Evolutionary conservation across 2,329 filamentous ascomycete species (phyloP).

Genomic region (Arthrobotrys pseudoclavata): DNA sequence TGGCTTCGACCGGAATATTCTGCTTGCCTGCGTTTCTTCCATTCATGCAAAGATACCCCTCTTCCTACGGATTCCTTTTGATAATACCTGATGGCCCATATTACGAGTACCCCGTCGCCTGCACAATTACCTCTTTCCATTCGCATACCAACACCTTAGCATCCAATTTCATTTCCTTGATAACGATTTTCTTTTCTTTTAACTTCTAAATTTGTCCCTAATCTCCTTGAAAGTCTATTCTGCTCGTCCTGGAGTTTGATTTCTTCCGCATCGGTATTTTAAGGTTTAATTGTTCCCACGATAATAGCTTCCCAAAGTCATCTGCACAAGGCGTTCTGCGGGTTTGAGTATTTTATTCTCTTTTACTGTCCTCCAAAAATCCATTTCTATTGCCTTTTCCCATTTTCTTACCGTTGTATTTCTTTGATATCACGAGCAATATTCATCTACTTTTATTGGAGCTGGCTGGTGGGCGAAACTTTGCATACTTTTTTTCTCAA

Average conservation of each 20-base stretch:
- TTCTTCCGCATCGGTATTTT: slow-evolving; percentile 58
- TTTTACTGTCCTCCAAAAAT: slow-evolving; percentile 37
- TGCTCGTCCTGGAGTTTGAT: slow-evolving; percentile 53
- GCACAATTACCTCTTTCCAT: slow-evolving; percentile 13
- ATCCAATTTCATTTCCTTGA: slow-evolving; percentile 1
- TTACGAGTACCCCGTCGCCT: slow-evolving; percentile 45
- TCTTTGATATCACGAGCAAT: slow-evolving; percentile 7
- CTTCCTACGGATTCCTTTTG: slow-evolving; percentile 55
- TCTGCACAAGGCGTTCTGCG: slow-evolving; percentile 55
- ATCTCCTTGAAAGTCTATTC: slow-evolving; percentile 20
- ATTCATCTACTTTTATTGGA: slow-evolving; percentile 32
- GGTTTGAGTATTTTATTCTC: slow-evolving; percentile 44
- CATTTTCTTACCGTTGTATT: slow-evolving; percentile 12
- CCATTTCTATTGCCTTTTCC: slow-evolving; percentile 41
- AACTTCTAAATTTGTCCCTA: slow-evolving; percentile 29
- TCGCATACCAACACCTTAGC: slow-evolving; percentile 23
- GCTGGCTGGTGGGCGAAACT: slow-evolving; percentile 41
- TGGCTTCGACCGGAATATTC: slow-evolving; percentile 38
- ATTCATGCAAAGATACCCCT: slow-evolving; percentile 55
- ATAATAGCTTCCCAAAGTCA: slow-evolving; percentile 55
- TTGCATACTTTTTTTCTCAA: slow-evolving; percentile 37
- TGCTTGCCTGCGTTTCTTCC: slow-evolving; percentile 48
- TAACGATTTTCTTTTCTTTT: slow-evolving; percentile 46
- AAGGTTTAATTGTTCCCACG: slow-evolving; percentile 48
- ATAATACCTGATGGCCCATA: slow-evolving; percentile 51